Evolutionary conservation across 495 filamentous ascomycete species (phyloP).

Genomic region (Aspergillus saccharolyticus): DNA sequence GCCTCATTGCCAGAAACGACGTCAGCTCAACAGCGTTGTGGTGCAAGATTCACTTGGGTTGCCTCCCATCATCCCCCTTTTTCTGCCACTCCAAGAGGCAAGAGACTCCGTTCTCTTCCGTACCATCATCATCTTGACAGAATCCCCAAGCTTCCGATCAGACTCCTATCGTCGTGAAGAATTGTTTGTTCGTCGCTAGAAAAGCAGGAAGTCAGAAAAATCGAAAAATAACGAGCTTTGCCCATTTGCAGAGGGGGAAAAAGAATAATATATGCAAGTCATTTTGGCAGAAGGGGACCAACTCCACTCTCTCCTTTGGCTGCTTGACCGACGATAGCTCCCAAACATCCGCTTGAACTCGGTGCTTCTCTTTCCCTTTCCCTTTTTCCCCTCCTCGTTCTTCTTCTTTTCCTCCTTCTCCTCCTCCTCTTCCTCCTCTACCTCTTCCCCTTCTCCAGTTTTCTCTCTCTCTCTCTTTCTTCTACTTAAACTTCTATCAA

Average conservation of each 20-base stretch:
- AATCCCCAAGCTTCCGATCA: neutral
- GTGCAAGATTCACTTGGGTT: conserved; percentile 11
- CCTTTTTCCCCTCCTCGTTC: neutral
- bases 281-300: conserved; percentile 1
- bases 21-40: conserved; percentile 15
- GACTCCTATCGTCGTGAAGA: neutral
- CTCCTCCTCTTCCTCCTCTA: conserved; percentile 10
- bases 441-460: conserved; percentile 27
- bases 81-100: conserved; percentile 1
- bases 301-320: conserved; percentile 3
- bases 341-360: conserved; percentile 28
- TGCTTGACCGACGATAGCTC: conserved; percentile 23
- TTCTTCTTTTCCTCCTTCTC: conserved; percentile 18
- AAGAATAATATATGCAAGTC: conserved; percentile 1
- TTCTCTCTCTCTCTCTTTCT: conserved; percentile 29
- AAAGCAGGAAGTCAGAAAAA: conserved; percentile 2
- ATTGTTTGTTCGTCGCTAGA: neutral
- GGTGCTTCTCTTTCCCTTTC: conserved; percentile 31
- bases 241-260: neutral
- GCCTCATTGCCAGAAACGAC: conserved; percentile 10
- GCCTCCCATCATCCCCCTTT: conserved; percentile 2
- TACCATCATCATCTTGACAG: conserved; percentile 1
- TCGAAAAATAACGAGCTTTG: neutral
- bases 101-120: conserved; percentile 6
- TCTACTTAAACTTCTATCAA: conserved; percentile 18